Evolutionary conservation across 2,329 filamentous ascomycete species (phyloP).

Genomic region (Botrytis cinerea): DNA sequence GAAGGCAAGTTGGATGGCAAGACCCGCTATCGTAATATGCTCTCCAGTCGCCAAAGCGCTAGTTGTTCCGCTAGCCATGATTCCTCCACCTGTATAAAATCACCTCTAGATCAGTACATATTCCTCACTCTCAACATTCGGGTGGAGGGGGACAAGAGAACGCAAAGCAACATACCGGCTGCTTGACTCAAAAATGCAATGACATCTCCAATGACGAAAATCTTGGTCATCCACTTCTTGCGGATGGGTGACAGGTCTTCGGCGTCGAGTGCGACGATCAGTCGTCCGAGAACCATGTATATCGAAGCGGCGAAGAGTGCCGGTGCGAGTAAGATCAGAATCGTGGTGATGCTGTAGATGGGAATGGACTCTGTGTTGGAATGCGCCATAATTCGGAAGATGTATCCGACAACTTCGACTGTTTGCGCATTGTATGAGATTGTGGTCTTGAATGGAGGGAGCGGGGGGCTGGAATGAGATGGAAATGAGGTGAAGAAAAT

Average conservation of each 20-base stretch:
- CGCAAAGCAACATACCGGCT: neutral
- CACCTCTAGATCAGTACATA: neutral
- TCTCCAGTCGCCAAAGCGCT: slow-evolving; percentile 44
- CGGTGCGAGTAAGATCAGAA: slow-evolving; percentile 7
- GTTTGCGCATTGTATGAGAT: neutral
- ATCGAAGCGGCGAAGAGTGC: slow-evolving; percentile 14
- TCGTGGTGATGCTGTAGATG: slow-evolving; percentile 8
- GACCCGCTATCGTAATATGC: slow-evolving; percentile 49
- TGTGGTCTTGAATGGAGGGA: too few species aligned
- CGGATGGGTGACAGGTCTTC: neutral
- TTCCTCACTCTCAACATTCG: neutral
- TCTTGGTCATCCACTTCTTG: slow-evolving; percentile 2
- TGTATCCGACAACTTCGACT: slow-evolving; percentile 6
- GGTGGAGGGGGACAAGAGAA: too few species aligned
- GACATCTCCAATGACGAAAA: slow-evolving; percentile 9
- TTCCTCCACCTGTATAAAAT: slow-evolving; percentile 23
- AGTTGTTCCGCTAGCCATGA: slow-evolving; percentile 8
- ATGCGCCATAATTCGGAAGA: neutral
- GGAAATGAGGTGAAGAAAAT: neutral
- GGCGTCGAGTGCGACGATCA: neutral
- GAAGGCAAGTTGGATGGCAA: slow-evolving; percentile 51
- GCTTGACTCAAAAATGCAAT: slow-evolving; percentile 8
- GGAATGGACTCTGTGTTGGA: neutral
- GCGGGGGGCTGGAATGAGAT: neutral
- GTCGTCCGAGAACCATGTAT: slow-evolving; percentile 17